These are phyloP conservation scores for Venturia carpophila DNA, from an alignment of 2,329 filamentous ascomycete genomes.

Conservation along the genomic window DNA sequence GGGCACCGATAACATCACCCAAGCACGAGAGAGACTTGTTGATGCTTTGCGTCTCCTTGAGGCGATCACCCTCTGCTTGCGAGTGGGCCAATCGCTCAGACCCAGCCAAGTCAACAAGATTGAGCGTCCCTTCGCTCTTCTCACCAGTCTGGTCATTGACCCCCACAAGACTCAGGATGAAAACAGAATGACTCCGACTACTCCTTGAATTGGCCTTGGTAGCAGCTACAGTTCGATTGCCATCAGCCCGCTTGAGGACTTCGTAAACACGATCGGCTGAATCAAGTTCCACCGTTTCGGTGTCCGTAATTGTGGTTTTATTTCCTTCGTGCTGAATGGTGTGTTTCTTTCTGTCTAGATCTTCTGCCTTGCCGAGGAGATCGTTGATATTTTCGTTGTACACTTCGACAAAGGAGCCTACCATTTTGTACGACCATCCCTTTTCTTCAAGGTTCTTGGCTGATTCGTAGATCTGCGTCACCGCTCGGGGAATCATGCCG, in stretches of 20 bases:
- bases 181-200: slow-evolving; percentile 90
- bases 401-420: slow-evolving; percentile 91
- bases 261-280: slow-evolving; percentile 71
- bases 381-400: slow-evolving; percentile 98
- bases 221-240: slow-evolving; percentile 84
- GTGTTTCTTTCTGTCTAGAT: slow-evolving; percentile 72
- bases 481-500: slow-evolving; percentile 92
- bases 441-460: slow-evolving; percentile 77
- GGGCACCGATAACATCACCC: slow-evolving; percentile 86
- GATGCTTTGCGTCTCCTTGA: slow-evolving; percentile 95
- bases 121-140: slow-evolving; percentile 84
- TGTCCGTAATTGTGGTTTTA: slow-evolving; percentile 73
- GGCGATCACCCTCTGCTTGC: slow-evolving; percentile 73
- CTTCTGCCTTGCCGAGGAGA: slow-evolving; percentile 63
- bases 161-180: slow-evolving; percentile 67
- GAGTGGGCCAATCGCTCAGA: slow-evolving; percentile 86
- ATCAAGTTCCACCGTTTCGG: slow-evolving; percentile 67
- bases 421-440: slow-evolving; percentile 90
- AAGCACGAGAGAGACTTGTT: slow-evolving; percentile 90
- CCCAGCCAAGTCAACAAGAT: slow-evolving; percentile 90
- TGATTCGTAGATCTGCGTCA: slow-evolving; percentile 87
- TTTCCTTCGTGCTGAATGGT: slow-evolving; percentile 78
- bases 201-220: slow-evolving; percentile 97
- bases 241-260: slow-evolving; percentile 71
- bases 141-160: slow-evolving; percentile 69